These are phyloP conservation scores for Clonostachys sp. DNA, from an alignment of 2,329 filamentous ascomycete genomes.

Conservation along the genomic window DNA sequence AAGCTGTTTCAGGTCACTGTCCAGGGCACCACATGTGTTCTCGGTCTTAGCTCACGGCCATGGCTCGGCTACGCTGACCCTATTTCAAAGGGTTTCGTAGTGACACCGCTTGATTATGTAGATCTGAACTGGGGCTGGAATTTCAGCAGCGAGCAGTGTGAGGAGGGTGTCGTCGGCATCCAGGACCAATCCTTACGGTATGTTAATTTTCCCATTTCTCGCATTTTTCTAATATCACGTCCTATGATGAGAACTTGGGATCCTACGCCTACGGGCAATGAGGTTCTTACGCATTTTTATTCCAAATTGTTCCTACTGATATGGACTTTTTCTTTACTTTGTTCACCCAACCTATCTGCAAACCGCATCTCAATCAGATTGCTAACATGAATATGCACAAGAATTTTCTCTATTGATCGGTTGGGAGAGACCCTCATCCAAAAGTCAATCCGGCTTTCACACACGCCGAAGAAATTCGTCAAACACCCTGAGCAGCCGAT, in stretches of 20 bases:
- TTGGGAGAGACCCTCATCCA: constrained; percentile 82
- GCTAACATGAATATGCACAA: not conserved
- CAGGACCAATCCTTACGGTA: constrained; percentile 86
- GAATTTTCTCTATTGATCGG: constrained; percentile 74
- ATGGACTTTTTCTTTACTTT: constrained; percentile 16
- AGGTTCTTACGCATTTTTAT: constrained; percentile 48
- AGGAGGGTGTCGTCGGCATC: constrained; percentile 90
- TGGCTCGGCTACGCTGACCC: constrained; percentile 94
- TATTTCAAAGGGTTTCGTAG: constrained; percentile 81
- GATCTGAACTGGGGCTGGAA: constrained; percentile 93
- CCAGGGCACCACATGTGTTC: constrained; percentile 75
- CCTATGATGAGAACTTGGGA: constrained; percentile 61
- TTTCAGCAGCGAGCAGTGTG: constrained; percentile 91
- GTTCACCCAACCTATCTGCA: not conserved
- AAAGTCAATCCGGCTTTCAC: constrained; percentile 78
- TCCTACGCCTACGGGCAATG: constrained; percentile 51
- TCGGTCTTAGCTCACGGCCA: constrained; percentile 88
- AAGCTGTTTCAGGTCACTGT: constrained; percentile 90
- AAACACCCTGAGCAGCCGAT: constrained; percentile 83
- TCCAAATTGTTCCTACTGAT: constrained; percentile 99
- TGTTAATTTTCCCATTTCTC: constrained; percentile 23
- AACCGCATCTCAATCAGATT: not conserved
- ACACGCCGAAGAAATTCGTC: constrained; percentile 84
- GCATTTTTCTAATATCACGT: constrained; percentile 13
- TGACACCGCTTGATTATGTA: constrained; percentile 86